Base-by-base conservation (phyloP, 345 rosid genomes). In the Eucalyptus polyanthemos region DNA sequence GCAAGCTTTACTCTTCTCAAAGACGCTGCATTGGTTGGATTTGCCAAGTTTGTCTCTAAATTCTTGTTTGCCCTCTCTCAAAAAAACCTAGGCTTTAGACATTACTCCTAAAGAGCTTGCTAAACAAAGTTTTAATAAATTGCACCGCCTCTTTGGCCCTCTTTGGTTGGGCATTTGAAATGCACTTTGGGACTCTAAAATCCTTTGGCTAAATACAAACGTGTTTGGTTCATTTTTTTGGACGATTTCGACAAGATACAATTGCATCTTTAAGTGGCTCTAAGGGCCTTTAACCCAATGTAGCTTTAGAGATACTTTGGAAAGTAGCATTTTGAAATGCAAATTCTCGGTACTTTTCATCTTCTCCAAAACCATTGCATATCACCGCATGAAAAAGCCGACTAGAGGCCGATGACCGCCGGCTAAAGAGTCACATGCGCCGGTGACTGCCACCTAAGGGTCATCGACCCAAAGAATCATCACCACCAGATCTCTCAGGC, bases 41-140 rank as follows among this genome's bases (percentile, higher is more conserved):
- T 95, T 87, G 91, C 89, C 90, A 96, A 94, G 88, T 91, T 94
- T 13, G 96, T 95, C 31, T 95, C 92, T 3, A 95, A 88, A 95
- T 96, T 89, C 93, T 97, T 29, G 99, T 94, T 49, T 97, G 97
- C 89, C 99, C 98, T 72, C 94, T 96, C 90, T 95, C 97, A 86
- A 96, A 96, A 89, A 95, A 95, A 87, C 21, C 21, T 51, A 51
- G 10, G 25, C 25, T 53, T 53, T 21, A 8, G 58, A 53, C 11
- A 21, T 53, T 21, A 19, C 24, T 2, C 0, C 0, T 19, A 19
- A 53, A 53, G 24, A 53, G 25, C 58, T 53, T 53, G 25, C 58
- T 53, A 8, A 19, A 56, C 62, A 24, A 56, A 56, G 62, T 24
- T 56, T 56, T 56, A 24, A 56, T 24, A 56, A 2, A 56, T 56